These are phyloP conservation scores for Henningerozyma blattae DNA, from an alignment of 805 yeast genomes.

Conservation along the genomic window DNA sequence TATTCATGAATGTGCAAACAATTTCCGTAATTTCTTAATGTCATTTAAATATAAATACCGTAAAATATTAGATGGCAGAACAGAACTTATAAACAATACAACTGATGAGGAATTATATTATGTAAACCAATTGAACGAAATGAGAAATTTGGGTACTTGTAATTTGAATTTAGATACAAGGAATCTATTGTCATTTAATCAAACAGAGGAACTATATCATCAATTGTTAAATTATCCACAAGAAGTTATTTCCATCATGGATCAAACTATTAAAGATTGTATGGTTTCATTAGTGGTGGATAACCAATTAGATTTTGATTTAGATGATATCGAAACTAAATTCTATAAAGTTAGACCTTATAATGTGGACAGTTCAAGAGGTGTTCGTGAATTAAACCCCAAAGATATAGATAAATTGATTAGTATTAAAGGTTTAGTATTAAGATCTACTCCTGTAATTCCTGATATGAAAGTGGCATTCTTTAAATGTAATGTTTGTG, in stretches of 20 bases:
- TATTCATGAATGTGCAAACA: slow-evolving; percentile 72
- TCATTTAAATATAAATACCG: slow-evolving; percentile 72
- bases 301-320: slow-evolving; percentile 35
- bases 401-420: slow-evolving; percentile 90
- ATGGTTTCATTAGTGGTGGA: slow-evolving; percentile 65
- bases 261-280: slow-evolving; percentile 84
- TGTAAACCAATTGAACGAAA: slow-evolving; percentile 55
- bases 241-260: slow-evolving; percentile 96
- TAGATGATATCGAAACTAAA: slow-evolving; percentile 63
- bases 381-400: slow-evolving; percentile 90
- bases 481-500: slow-evolving; percentile 90
- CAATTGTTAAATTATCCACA: slow-evolving; percentile 90
- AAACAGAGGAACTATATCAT: slow-evolving; percentile 67
- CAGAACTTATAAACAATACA: slow-evolving; percentile 26
- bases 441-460: slow-evolving; percentile 80
- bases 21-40: slow-evolving; percentile 74
- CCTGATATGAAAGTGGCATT: slow-evolving; percentile 98
- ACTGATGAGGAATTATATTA: slow-evolving; percentile 69
- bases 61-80: slow-evolving; percentile 30
- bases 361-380: slow-evolving; percentile 59
- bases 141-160: slow-evolving; percentile 69
- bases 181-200: slow-evolving; percentile 63
- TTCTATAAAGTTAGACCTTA: slow-evolving; percentile 84
- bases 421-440: slow-evolving; percentile 78
- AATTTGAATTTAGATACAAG: slow-evolving; percentile 77